Evolutionary conservation across 345 rosid species (phyloP), one percentile per base, ranked within the genome.

Genomic region (Salix koriyanagi): DNA sequence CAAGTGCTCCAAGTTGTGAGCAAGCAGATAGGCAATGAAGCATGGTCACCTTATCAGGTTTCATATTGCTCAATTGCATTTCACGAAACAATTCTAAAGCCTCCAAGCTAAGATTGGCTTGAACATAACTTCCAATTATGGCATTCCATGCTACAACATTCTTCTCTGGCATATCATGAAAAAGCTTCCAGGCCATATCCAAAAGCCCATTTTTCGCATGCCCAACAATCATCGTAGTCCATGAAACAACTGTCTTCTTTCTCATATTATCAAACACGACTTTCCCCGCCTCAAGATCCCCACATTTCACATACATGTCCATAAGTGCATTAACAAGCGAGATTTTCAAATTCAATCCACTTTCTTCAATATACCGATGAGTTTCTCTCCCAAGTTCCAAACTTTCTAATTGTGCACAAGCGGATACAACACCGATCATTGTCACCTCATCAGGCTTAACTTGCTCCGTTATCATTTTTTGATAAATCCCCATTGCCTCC

Each of bases 1-100:
- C 95, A 70, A 91, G 95, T n/a, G 92, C 95, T 72, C 97, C 97
- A 70, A 94, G 90, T 73, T 91, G 95, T 44, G 95, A 90, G 84
- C 97, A 92, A 5, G 94, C 98, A 61, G 92, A 89, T 78, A 94
- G 86, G 85, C 97, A 92, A 85, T 84, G 91, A 26, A 94, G 85
- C 97, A 89, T 86, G 14, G 97, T 94, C 79, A 91, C 91, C 65
- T 82, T 87, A 50, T 94, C 95, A 1, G 97, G 94, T 71, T 84
- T 80, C 66, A 86, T 69, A 80, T 79, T 81, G 60, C 84, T 77
- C 11, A 82, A 87, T 83, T 91, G 98, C 97, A 94, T 90, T 83
- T 89, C 88, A 34, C 89, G 90, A 73, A 94, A 90, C 86, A 91
- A 71, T 50, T 80, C 82, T 77, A 94, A 82, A 36, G 95, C 97